phyloP scores from a whole-genome alignment of 805 yeast species.

The Candida khao-thaluensis region DNA sequence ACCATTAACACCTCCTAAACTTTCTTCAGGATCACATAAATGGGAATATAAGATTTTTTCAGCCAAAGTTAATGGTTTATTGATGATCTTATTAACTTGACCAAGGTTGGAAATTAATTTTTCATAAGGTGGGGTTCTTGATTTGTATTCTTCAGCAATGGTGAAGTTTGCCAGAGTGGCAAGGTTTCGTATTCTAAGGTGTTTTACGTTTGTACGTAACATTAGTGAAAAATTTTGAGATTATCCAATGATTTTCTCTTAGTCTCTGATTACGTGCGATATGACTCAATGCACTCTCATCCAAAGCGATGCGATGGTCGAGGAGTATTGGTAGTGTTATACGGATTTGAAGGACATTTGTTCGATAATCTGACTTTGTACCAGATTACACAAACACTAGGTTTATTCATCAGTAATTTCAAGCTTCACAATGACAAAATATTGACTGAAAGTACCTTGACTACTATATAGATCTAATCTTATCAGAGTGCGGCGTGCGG shows the following conservation, averaged over 20 bases:
- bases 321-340: too few species aligned
- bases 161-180: slow-evolving; percentile 32
- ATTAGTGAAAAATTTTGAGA: slow-evolving; percentile 4
- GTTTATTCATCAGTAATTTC: too few species aligned
- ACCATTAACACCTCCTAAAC: slow-evolving; percentile 52
- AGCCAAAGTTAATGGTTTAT: slow-evolving; percentile 83
- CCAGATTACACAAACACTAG: too few species aligned
- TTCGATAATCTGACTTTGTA: too few species aligned
- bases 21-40: slow-evolving; percentile 81
- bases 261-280: slow-evolving; percentile 11
- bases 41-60: slow-evolving; percentile 95
- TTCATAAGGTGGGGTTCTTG: slow-evolving; percentile 87
- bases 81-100: slow-evolving; percentile 62
- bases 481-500: too few species aligned
- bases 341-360: too few species aligned
- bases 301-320: not conserved
- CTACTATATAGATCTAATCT: too few species aligned
- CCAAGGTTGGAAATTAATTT: slow-evolving; percentile 64
- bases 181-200: slow-evolving; percentile 15
- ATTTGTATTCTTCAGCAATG: slow-evolving; percentile 59
- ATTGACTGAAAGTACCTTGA: too few species aligned
- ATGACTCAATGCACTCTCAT: slow-evolving; percentile 9
- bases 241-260: slow-evolving; percentile 12
- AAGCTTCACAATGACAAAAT: too few species aligned
- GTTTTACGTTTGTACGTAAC: slow-evolving; percentile 3